Percentiles rank a stretch among this genome's conserved stretches.
Evolutionary conservation across 1,139 yeast species (phyloP).

Genomic region (Scheffersomyces insectosa): DNA sequence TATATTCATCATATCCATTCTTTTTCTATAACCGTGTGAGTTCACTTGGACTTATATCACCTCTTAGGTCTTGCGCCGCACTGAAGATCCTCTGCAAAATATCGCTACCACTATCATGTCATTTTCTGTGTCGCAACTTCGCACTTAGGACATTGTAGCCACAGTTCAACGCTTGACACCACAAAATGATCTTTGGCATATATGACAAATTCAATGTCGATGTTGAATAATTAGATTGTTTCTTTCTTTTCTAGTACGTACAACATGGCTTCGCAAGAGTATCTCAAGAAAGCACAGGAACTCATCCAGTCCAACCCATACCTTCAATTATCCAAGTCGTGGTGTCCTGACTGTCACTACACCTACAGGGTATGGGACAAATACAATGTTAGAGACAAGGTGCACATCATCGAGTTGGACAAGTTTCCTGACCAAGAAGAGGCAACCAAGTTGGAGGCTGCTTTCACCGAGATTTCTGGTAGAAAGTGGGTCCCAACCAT

Average conservation of each 20-base stretch:
- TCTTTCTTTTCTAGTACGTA: background rate
- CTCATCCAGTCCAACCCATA: constrained; percentile 47
- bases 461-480: constrained; percentile 61
- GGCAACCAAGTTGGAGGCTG: constrained; percentile 57
- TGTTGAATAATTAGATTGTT: background rate
- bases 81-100: too few species aligned
- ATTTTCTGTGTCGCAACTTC: too few species aligned
- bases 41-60: too few species aligned
- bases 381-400: constrained; percentile 48
- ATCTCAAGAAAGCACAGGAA: constrained; percentile 39
- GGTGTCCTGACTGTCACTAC: constrained; percentile 80
- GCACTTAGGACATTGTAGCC: too few species aligned
- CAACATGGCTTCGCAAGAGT: constrained; percentile 12
- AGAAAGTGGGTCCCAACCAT: constrained; percentile 74
- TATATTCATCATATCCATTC: too few species aligned
- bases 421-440: constrained; percentile 49
- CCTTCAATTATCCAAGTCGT: constrained; percentile 64
- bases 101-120: too few species aligned
- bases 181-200: too few species aligned
- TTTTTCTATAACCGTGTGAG: too few species aligned
- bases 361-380: constrained; percentile 55
- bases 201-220: too few species aligned
- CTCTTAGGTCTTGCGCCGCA: too few species aligned
- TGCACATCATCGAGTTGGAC: constrained; percentile 62
- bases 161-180: too few species aligned